Evolutionary conservation across 1,284 basidiomycete species (phyloP).

Genomic region (Trichosporon ovoides): DNA sequence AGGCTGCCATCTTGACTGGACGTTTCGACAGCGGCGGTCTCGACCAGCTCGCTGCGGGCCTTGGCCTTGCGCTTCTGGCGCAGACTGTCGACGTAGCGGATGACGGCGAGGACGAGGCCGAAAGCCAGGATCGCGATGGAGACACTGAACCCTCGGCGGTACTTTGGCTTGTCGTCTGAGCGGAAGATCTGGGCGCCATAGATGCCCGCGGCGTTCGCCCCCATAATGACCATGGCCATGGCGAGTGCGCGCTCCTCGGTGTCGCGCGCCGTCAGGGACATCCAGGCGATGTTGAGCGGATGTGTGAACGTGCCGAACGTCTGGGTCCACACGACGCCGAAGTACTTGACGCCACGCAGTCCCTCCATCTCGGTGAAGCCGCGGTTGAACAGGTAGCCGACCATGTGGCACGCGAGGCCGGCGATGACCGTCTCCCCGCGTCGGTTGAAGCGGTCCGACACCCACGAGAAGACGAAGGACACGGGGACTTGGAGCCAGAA

Average conservation of each 20-base stretch:
- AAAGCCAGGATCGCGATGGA: constrained; percentile 26
- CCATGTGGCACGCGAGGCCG: constrained; percentile 25
- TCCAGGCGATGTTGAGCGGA: constrained; percentile 33
- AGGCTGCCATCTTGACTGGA: background rate
- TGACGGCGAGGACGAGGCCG: constrained; percentile 22
- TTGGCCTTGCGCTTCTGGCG: constrained; percentile 2
- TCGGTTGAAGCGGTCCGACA: constrained; percentile 30
- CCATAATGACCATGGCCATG: constrained; percentile 32
- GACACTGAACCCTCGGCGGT: constrained; percentile 31
- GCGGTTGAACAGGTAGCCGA: constrained; percentile 32
- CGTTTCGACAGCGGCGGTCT: background rate
- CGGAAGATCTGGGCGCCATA: constrained; percentile 37
- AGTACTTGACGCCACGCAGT: constrained; percentile 24
- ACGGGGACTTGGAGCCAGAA: constrained; percentile 35
- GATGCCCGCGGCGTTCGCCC: constrained; percentile 35
- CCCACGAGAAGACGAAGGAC: constrained; percentile 25
- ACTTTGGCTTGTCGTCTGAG: constrained; percentile 30
- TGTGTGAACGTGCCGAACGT: constrained; percentile 33
- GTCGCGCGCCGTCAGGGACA: constrained; percentile 26
- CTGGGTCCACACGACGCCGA: constrained; percentile 30
- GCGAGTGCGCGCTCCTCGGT: constrained; percentile 29
- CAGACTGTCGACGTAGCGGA: constrained; percentile 17
- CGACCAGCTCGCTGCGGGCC: background rate
- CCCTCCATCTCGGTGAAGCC: constrained; percentile 20
- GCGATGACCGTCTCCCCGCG: constrained; percentile 28